Base-by-base conservation (phyloP, 2,329 filamentous ascomycete species). In the Aspergillus felis region DNA sequence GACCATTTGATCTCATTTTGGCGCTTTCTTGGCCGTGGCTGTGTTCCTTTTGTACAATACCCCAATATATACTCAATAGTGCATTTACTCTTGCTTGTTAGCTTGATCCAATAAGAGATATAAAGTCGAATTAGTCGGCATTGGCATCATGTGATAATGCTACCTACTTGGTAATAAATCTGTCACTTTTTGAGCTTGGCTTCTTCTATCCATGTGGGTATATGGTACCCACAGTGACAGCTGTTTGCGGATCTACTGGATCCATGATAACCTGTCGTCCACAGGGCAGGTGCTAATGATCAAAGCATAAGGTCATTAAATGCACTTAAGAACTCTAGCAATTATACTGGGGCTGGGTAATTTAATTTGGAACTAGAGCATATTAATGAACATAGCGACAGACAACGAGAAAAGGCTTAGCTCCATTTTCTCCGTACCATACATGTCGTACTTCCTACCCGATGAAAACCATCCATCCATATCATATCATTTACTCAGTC, bases 371-470 rank as follows among this genome's bases (percentile, higher is more conserved):
- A 17, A 47, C 25, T 46, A 46, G 24, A 25, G 22, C 17, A 51
- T 38, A 44, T 41, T 20, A 53, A 25, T 9, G 25, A 54, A 44
- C 35, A 22, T 41, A 9, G n/a, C 32, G 44, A 5, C 42, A 47
- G 50, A 32, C 41, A n/a, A 57, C 42, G 22, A 42, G 53, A 42
- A 42, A 55, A 42, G 54, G 54, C 57, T 55, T 56, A 52, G 57
- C 53, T 64, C 63, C 61, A 63, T 67, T 66, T 66, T 66, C 62
- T 65, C 63, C 63, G 56, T 67, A 68, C 61, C 63, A 65, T 68
- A 68, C 66, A 68, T 60, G 54, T 62, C 57, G 57, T 57, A 55
- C 58, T 60, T 60, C 57, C 54, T 62, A 61, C 53, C 58, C 25
- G 53, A 56, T 57, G 27, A 64, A 61, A 54, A 55, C 28, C 52